Evolutionary conservation across 129 eudicot genomes (phyloP), one percentile per base, ranked within the genome.

Genomic region (Escallonia rubra): DNA sequence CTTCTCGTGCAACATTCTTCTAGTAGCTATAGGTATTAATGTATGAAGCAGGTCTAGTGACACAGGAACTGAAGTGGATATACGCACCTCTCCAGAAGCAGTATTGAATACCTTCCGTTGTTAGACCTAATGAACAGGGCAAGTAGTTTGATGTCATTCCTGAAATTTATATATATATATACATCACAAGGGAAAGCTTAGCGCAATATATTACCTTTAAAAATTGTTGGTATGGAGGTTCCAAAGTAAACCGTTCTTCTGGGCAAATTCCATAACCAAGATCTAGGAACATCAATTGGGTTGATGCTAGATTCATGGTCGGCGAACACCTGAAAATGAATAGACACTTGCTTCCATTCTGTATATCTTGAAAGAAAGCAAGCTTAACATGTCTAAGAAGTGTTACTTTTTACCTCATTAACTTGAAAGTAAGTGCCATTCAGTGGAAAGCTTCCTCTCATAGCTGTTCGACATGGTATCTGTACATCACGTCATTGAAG

Each of bases 391-490:
- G 8, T 63, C 52, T 38, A 57, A 65, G 56, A 38, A 63, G 65
- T 66, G 66, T 67, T 60, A 57, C 58, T 55, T n/a, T 48, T 57
- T 82, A 92, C 98, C 96, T 92, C 98, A 61, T 92, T 92, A 38
- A 92, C 95, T 81, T 92, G 98, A 71, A 88, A 92, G 75, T 92
- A 92, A 56, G 98, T 92, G 61, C 96, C 98, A 67, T 92, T 92
- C 11, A 92, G 86, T 53, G 98, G 95, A 80, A 92, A 92, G 67
- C 85, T 83, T 61, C 96, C 96, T 79, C 98, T 83, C 87, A 80
- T 88, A 42, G 98, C 98, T 38, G 98, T 92, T 78, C 96, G 81
- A 59, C 94, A 84, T 46, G 98, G 98, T 83, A 89, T 86, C 98
- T 92, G 84, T 63, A 48, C 64, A 71, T 65, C 4, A 45, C 23